Conservation (phyloP, 2,329 filamentous ascomycete species). For the Geosmithia morbida region DNA sequence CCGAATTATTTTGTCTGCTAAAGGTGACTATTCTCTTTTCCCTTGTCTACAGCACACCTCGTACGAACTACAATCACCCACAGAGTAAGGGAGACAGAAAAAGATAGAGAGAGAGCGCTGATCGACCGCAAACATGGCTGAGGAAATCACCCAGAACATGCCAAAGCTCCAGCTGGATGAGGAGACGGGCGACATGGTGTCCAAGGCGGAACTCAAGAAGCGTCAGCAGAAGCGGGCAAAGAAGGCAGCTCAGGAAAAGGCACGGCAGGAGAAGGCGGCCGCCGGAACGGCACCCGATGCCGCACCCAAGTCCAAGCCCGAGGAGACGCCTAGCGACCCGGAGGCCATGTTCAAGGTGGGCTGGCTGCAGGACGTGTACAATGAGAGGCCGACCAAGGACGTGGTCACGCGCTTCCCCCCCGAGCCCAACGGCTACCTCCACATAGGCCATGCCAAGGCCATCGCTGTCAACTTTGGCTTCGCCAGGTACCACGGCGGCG, state of each 20-base stretch:
- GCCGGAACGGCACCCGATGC: conserved; percentile 30
- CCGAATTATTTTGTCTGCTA: neutral
- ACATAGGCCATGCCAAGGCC: conserved; percentile 91
- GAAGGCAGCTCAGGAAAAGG: conserved; percentile 47
- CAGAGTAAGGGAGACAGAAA: no score
- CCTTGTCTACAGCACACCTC: no score
- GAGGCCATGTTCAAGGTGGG: conserved; percentile 69
- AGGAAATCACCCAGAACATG: conserved; percentile 28
- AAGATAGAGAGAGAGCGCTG: no score
- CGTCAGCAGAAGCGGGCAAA: conserved; percentile 40
- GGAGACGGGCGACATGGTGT: conserved; percentile 50
- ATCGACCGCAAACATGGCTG: conserved; percentile 23
- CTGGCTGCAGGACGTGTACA: conserved; percentile 59
- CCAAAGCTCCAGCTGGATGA: conserved; percentile 47
- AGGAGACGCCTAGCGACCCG: conserved; percentile 30
- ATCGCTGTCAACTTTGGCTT: conserved; percentile 97
- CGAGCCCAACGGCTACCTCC: conserved; percentile 57
- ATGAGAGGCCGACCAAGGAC: conserved; percentile 45
- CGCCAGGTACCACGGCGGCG: conserved; percentile 66
- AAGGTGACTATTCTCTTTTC: neutral
- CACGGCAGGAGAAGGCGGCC: conserved; percentile 70
- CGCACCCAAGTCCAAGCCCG: conserved; percentile 29
- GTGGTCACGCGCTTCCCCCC: conserved; percentile 54
- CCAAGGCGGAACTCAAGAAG: conserved; percentile 48
- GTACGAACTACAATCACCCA: no score